These are phyloP conservation scores for Musa schizocarpa DNA, from an alignment of 176 grass and related monocot species.

Conservation along the genomic window DNA sequence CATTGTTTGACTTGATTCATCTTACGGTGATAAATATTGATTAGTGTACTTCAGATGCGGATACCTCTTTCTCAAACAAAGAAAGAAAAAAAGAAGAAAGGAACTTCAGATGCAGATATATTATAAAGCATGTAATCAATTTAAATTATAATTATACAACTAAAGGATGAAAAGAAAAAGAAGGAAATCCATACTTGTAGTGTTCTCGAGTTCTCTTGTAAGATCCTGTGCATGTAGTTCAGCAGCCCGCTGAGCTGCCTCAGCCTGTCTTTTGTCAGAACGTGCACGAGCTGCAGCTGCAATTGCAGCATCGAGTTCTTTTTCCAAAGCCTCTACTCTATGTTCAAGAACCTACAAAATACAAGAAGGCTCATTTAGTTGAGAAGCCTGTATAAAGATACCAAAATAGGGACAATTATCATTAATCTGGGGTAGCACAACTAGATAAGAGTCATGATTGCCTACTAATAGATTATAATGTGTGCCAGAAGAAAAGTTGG, in stretches of 20 bases:
- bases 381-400: not conserved
- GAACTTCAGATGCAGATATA: no score
- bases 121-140: no score
- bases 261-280: constrained; percentile 79
- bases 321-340: constrained; percentile 80
- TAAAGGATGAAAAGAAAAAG: no score
- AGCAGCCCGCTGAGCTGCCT: constrained; percentile 63
- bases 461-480: no score
- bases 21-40: no score
- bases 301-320: constrained; percentile 87
- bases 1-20: no score
- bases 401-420: not conserved
- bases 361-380: not conserved
- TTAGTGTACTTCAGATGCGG: no score
- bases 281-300: constrained; percentile 79
- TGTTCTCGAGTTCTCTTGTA: constrained; percentile 87
- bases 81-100: no score
- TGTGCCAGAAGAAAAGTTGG: no score
- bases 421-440: not conserved
- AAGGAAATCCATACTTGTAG: constrained; percentile 48
- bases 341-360: constrained; percentile 58
- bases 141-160: no score
- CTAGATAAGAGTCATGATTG: not conserved
- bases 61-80: no score
- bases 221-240: constrained; percentile 63